Evolutionary conservation across 1,284 basidiomycete species (phyloP), one percentile per base, ranked within the genome.

Genomic region (Porodaedalea pini): DNA sequence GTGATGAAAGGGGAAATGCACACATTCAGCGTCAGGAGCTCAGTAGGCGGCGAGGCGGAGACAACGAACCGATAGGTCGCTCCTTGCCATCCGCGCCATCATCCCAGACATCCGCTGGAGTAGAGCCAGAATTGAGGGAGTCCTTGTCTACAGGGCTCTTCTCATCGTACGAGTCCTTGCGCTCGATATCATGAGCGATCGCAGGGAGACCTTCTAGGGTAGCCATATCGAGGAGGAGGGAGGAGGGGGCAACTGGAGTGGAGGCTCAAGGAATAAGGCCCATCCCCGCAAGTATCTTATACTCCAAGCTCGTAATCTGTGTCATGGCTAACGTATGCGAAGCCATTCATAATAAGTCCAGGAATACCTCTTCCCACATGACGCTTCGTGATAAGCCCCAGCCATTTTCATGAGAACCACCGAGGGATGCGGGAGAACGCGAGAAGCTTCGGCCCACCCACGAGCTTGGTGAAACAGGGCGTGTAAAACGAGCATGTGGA

Each of bases 31-130:
- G 4, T 40, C 27, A 55, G 17, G 15, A 52, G n/a, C n/a, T 40
- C n/a, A 6, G 13, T 2, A 19, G 15, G 17, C 17, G 2, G 27
- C 17, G 43, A 3, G 11, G 27, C 19, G 37, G 19, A 23, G 13
- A 15, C 43, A 29, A 57, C 67, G 19, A 53, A 73, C 71, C 70
- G 59, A 76, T 75, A 34, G 73, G 72, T 17, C 71, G 66, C 63
- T 76, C 75, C 59, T 71, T 71, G 40, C 73, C 74, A 15, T 70
- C 67, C 19, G 56, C 25, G 11, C 21, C 25, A 31, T 58, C 56
- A 5, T 58, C 56, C 56, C 56, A 58, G 31, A 58, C 56, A 47
- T 51, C 56, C 15, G 25, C 56, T 13, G 50, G 56, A 7, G 31
- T 29, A 15, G 56, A 47, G 54, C 43, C 21, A 48, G 41, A 45